Percentiles rank a stretch among this genome's conserved stretches.
Conservation (phyloP, 495 filamentous ascomycete genomes). For the Penicillium taxi region DNA sequence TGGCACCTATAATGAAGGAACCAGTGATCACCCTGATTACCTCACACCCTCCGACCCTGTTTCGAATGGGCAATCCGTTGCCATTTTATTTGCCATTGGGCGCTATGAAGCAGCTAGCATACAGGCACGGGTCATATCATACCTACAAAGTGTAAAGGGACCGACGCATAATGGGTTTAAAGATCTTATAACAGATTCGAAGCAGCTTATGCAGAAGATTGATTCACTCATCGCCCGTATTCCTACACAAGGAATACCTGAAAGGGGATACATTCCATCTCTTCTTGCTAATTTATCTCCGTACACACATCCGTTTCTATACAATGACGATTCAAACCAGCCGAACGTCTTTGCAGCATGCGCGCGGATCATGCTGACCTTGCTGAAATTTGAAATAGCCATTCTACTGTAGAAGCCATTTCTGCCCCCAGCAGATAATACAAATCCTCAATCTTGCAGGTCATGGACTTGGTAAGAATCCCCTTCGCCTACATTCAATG, state of each 20-base stretch:
- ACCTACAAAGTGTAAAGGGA: background rate
- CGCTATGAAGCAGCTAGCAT: conserved; percentile 5
- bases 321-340: conserved; percentile 1
- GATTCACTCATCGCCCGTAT: conserved; percentile 3
- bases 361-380: background rate
- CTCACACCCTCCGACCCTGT: no score
- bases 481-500: no score
- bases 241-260: background rate
- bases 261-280: conserved; percentile 3
- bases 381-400: conserved; percentile 2
- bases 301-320: background rate
- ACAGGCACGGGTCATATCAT: background rate
- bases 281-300: conserved; percentile 1
- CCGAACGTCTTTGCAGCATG: conserved; percentile 1
- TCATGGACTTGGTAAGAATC: no score
- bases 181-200: background rate
- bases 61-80: background rate
- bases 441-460: no score
- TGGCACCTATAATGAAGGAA: background rate
- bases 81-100: conserved; percentile 4
- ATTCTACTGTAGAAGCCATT: conserved; percentile 4
- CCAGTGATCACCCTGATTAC: background rate
- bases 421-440: background rate
- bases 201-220: background rate
- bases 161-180: background rate